Evolutionary conservation across 1,284 basidiomycete species (phyloP), one percentile per base, ranked within the genome.

Genomic region (Apiotrichum laibachii): DNA sequence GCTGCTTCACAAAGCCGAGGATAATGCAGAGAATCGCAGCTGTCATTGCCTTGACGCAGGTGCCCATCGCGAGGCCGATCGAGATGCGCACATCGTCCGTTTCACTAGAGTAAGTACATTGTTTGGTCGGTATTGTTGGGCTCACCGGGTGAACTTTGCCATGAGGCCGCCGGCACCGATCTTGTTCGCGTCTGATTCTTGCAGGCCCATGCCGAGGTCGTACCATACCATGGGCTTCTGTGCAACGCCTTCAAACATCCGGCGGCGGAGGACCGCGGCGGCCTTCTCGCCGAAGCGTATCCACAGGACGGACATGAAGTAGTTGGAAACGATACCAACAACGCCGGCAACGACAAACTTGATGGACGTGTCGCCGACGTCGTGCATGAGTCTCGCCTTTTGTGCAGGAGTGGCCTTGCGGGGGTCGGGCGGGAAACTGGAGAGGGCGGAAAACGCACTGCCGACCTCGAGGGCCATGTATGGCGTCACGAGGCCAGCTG

Each of bases 381-480:
- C 82, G 55, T 80, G 81, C 19, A 88, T 79, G 12, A 93, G 81
- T 5, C 78, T 71, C 50, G 82, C 72, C 64, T 85, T 85, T 63
- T 79, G 70, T 79, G 84, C 50, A 15, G 64, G 49, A 43, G 72
- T 72, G 11, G 79, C 61, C 72, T 78, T 53, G 0, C 43, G 22
- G 5, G 62, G 55, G 35, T 67, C 56, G 13, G 78, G 49, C 76
- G 84, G 79, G 80, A 80, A 86, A 6, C 70, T 64, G 3, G 85
- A 80, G 68, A 96, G 93, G 0, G 87, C 82, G 67, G 89, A 84
- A 79, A 98, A 96, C 7, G 87, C 86, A 55, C 88, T 83, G 34
- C 95, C 94, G 64, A 98, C 82, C 64, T 95, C 85, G 55, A 85
- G 83, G 8, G 95, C 94, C 92, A 98, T 97, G 81, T 90, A 90